These are phyloP conservation scores for Amphichorda felina DNA, from an alignment of 2,329 filamentous ascomycete genomes.

Conservation along the genomic window DNA sequence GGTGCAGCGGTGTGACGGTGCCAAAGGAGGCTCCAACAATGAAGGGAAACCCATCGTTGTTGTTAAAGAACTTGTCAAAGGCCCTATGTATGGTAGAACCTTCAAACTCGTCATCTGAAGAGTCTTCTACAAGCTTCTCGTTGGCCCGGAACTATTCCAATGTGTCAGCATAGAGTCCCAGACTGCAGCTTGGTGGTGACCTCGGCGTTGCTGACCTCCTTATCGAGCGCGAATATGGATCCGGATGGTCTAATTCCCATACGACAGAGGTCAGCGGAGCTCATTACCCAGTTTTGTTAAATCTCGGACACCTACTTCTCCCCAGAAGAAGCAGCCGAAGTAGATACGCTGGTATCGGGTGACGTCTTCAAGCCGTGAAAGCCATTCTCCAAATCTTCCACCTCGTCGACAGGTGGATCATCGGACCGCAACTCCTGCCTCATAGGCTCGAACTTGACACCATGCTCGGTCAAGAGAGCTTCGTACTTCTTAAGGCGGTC, in stretches of 20 bases:
- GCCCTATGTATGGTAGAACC: constrained; percentile 45
- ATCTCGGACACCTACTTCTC: constrained; percentile 12
- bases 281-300: background rate
- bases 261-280: background rate
- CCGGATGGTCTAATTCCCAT: constrained; percentile 2
- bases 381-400: constrained; percentile 43
- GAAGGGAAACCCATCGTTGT: constrained; percentile 46
- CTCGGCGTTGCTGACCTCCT: constrained; percentile 36
- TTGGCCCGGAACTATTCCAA: constrained; percentile 34
- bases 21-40: constrained; percentile 32
- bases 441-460: constrained; percentile 57
- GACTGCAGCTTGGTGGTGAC: background rate
- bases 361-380: constrained; percentile 43
- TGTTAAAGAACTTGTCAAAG: constrained; percentile 46
- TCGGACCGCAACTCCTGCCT: constrained; percentile 29
- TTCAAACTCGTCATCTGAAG: constrained; percentile 46
- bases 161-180: background rate
- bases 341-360: constrained; percentile 28
- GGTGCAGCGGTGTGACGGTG: constrained; percentile 35
- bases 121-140: constrained; percentile 36
- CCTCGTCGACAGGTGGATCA: constrained; percentile 29
- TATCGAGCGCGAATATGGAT: constrained; percentile 23
- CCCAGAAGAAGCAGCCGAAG: constrained; percentile 13
- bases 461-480: constrained; percentile 49
- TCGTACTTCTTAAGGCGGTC: constrained; percentile 62